Base-by-base conservation (phyloP, 768 basidiomycete genomes). In the Leucogyrophana mollusca region DNA sequence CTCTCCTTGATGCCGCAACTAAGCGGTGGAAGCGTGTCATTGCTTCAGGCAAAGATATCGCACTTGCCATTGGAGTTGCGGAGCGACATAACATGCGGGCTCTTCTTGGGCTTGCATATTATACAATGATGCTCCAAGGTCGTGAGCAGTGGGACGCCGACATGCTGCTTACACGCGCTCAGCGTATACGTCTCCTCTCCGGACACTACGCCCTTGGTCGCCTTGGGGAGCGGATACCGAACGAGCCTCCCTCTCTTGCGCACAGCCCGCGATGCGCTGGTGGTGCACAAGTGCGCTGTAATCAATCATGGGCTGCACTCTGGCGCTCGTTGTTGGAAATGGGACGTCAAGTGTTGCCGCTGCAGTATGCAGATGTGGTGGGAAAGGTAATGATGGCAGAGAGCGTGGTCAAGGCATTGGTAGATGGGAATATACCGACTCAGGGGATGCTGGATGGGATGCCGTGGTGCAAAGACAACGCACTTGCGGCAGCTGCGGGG, bases 81-180 rank as follows among this genome's bases (percentile, higher is more conserved):
- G 78, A 79, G 51, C 69, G 75, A 33, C 68, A 76, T 27, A 72
- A 71, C 42, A 56, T 80, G 36, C 69, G 72, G 10, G 57, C 64
- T 20, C 67, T 80, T 16, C 67, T 74, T 49, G 78, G 76, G 10
- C 63, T 72, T 50, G 75, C 77, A 14, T 82, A 80, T 51, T 71
- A 77, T 45, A 64, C 71, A 33, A 74, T 79, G 71, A 66, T 80
- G 59, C 62, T 78, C 13, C 73, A 74, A 54, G 79, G 78, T 13
- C 68, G 73, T 32, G 65, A 73, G 21, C 60, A 61, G 18, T 80
- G 79, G 78, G 73, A 74, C 40, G 50, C 64, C 7, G 78, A 79
- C 43, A 53, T 60, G n/a, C 55, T 56, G n/a, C 64, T 81, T 27
- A 69, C 69, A 20, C 67, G 74, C 10, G 60, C 71, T n/a, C 78